phyloP scores from a whole-genome alignment of 2,329 filamentous ascomycete species.

The Neofusicoccum parvum region DNA sequence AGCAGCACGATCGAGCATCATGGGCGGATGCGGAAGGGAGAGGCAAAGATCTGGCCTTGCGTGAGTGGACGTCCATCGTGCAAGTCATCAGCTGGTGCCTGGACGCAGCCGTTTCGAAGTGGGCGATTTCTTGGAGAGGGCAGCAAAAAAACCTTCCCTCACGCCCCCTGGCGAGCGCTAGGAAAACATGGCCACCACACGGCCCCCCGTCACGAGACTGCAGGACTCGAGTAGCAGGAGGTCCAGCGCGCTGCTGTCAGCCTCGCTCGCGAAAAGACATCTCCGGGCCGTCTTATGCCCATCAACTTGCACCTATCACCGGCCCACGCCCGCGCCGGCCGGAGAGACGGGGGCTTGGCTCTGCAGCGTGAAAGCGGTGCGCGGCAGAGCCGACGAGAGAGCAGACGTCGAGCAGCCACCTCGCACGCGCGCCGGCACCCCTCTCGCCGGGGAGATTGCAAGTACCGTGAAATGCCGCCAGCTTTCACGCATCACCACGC shows the following conservation, averaged over 20 bases:
- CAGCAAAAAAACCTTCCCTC: background rate
- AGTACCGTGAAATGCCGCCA: background rate
- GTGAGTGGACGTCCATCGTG: background rate
- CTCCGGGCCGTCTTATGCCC: background rate
- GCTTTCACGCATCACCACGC: background rate
- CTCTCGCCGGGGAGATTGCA: slow-evolving; percentile 1
- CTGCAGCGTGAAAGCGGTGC: background rate
- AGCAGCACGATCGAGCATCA: slow-evolving; percentile 6
- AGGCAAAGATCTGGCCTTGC: slow-evolving; percentile 1
- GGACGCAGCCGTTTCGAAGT: background rate
- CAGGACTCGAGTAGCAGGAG: background rate
- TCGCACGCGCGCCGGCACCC: background rate
- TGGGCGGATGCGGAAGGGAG: background rate
- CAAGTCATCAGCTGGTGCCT: background rate
- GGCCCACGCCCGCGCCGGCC: background rate
- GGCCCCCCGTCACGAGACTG: slow-evolving; percentile 1
- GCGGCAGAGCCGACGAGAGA: background rate
- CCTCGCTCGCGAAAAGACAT: background rate
- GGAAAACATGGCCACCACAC: background rate
- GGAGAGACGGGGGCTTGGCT: slow-evolving; percentile 8
- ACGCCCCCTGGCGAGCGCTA: slow-evolving; percentile 5
- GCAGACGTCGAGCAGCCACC: background rate
- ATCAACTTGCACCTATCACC: slow-evolving; percentile 1
- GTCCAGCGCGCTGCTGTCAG: slow-evolving; percentile 8
- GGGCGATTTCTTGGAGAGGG: background rate